phyloP scores from a whole-genome alignment of 371 early-diverging fungal genomes.

The Syncephalastrum contaminatum region DNA sequence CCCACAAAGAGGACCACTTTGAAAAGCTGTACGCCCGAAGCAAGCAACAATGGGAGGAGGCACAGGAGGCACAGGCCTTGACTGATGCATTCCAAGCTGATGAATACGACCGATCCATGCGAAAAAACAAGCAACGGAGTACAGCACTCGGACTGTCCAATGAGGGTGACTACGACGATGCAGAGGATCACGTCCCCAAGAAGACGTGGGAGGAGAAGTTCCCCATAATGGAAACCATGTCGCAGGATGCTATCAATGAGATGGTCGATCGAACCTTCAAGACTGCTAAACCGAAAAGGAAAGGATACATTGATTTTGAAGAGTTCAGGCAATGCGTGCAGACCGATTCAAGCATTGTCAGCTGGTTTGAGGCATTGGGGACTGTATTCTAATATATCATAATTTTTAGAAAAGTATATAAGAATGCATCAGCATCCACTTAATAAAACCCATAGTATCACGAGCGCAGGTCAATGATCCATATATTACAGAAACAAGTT shows the following conservation, averaged over 20 bases:
- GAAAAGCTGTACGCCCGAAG: constrained; percentile 26
- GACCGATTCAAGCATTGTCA: constrained; percentile 66
- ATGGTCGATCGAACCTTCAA: constrained; percentile 89
- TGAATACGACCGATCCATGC: constrained; percentile 1
- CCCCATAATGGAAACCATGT: constrained; percentile 89
- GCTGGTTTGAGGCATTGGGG: constrained; percentile 74
- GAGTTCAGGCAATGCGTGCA: constrained; percentile 76
- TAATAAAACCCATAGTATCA: too few relatives aligned
- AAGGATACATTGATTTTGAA: constrained; percentile 69
- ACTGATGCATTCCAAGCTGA: constrained; percentile 7
- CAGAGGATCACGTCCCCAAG: constrained; percentile 19
- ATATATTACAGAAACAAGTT: too few relatives aligned
- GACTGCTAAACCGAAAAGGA: constrained; percentile 60
- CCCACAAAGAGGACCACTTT: constrained; percentile 41
- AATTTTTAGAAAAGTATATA: too few relatives aligned
- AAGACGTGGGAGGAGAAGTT: constrained; percentile 60
- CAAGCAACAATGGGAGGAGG: constrained; percentile 21
- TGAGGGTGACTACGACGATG: constrained; percentile 1
- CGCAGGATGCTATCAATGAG: constrained; percentile 89
- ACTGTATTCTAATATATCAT: constrained; percentile 57
- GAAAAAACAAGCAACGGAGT: constrained; percentile 20
- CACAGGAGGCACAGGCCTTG: constrained; percentile 20
- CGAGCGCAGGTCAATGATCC: too few relatives aligned
- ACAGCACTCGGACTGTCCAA: not conserved
- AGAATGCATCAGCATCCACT: too few relatives aligned